phyloP scores from a whole-genome alignment of 495 filamentous ascomycete species.

The Penicillium subrubescens region DNA sequence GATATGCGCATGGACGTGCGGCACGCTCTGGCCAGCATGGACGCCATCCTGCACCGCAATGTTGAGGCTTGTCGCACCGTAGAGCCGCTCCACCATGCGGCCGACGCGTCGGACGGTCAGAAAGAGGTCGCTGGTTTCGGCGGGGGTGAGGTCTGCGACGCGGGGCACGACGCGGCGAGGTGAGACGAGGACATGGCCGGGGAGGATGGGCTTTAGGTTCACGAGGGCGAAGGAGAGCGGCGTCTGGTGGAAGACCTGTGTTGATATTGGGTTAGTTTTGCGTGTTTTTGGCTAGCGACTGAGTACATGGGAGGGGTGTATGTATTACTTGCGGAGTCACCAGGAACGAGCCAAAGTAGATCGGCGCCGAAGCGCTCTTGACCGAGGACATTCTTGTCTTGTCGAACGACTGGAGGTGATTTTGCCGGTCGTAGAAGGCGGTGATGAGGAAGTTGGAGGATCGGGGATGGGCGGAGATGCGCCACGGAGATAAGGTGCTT shows the following conservation, averaged over 20 bases:
- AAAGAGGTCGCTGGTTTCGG: conserved; percentile 85
- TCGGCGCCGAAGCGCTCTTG: conserved; percentile 35
- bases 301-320: neutral
- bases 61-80: conserved; percentile 71
- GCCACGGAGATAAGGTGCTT: conserved; percentile 11
- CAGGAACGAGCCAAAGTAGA: conserved; percentile 49
- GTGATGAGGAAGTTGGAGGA: neutral
- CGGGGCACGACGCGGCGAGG: conserved; percentile 63
- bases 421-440: neutral
- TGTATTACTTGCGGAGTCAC: conserved; percentile 47
- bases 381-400: conserved; percentile 23
- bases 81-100: conserved; percentile 73
- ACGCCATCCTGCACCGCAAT: conserved; percentile 90
- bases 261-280: conserved; percentile 6
- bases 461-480: conserved; percentile 6
- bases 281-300: neutral
- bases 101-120: conserved; percentile 78
- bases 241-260: conserved; percentile 81
- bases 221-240: conserved; percentile 80
- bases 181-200: conserved; percentile 85
- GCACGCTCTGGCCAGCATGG: conserved; percentile 86
- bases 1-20: conserved; percentile 91
- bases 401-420: conserved; percentile 1
- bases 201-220: conserved; percentile 92
- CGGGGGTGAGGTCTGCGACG: conserved; percentile 69